phyloP scores from a whole-genome alignment of 495 filamentous ascomycete genomes.

The Penicillium soppii region DNA sequence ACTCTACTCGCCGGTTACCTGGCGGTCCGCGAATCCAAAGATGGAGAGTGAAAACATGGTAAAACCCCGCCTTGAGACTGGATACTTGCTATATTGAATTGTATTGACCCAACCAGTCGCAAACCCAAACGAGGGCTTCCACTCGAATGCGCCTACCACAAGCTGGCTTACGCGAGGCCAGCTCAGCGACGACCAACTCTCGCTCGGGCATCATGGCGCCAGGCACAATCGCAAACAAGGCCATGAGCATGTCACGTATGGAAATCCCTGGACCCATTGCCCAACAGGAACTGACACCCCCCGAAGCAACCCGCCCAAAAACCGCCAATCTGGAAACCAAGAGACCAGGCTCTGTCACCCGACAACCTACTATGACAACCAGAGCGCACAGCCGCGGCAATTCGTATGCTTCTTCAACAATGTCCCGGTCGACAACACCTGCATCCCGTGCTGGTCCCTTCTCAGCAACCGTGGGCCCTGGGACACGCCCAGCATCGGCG shows the following conservation, averaged over 20 bases:
- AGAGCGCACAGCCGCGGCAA: constrained; percentile 41
- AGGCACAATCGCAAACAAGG: constrained; percentile 41
- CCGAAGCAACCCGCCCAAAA: constrained; percentile 57
- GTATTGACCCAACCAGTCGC: neutral
- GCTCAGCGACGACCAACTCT: constrained; percentile 66
- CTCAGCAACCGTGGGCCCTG: constrained; percentile 56
- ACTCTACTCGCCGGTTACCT: constrained; percentile 28
- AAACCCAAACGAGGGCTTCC: constrained; percentile 28
- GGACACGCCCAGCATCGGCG: constrained; percentile 48
- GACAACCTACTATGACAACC: constrained; percentile 34
- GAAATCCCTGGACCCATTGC: neutral
- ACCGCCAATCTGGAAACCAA: constrained; percentile 45
- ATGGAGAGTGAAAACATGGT: constrained; percentile 44
- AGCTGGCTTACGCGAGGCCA: constrained; percentile 52
- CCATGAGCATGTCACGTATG: constrained; percentile 34
- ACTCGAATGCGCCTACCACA: constrained; percentile 39
- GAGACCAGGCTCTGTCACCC: constrained; percentile 34
- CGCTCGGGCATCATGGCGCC: constrained; percentile 56
- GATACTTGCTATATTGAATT: neutral
- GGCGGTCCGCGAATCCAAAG: constrained; percentile 21
- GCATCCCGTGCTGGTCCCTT: constrained; percentile 53
- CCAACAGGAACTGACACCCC: constrained; percentile 38
- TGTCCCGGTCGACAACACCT: constrained; percentile 43
- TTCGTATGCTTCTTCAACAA: constrained; percentile 44
- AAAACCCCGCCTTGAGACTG: constrained; percentile 15